Evolutionary conservation across 495 filamentous ascomycete genomes (phyloP), one percentile per base, ranked within the genome.

Genomic region (Penicillium pancosmium): DNA sequence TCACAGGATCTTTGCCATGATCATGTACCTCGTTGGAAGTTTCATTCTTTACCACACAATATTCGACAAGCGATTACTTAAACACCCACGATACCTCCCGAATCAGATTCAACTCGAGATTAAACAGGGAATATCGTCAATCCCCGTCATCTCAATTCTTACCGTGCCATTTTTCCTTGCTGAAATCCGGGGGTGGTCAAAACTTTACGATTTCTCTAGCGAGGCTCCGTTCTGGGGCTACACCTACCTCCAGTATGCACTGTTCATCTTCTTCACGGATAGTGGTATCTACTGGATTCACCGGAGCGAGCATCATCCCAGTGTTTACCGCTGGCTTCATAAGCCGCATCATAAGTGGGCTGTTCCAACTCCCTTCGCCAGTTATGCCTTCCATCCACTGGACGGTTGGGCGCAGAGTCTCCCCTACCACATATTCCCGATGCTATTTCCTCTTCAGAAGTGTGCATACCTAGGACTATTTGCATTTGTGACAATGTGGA

Each of bases 321-420:
- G 71, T 33, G 65, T 97, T 27, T 98, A 97, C 82, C 92, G 90
- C 79, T 77, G 74, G 55, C 82, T 97, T 21, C 93, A 98, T 81
- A 98, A 98, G 79, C 87, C 90, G 38, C 93, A 98, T 78, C 93
- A 98, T 81, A 96, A 96, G 78, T 97, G 93, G 93, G 93, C 97
- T 74, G 92, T 97, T 83, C 91, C 93, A 18, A 96, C 93, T 0
- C 93, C 93, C 4, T 97, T 82, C 72, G 93, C 93, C 3, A 88
- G 85, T 57, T 89, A 94, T 76, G 93, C 93, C 46, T 97, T 98
- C 78, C 91, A 98, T 78, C 93, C 93, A 1, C 58, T 97, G 31
- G 93, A 98, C 73, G 93, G 93, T 60, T 97, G 86, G 78, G 76
- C 86, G 10, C 93, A 97, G 79, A 89, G 88, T 65, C 60, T 96